Base-by-base conservation (phyloP, 2,329 filamentous ascomycete genomes). In the Fonsecaea erecta region DNA sequence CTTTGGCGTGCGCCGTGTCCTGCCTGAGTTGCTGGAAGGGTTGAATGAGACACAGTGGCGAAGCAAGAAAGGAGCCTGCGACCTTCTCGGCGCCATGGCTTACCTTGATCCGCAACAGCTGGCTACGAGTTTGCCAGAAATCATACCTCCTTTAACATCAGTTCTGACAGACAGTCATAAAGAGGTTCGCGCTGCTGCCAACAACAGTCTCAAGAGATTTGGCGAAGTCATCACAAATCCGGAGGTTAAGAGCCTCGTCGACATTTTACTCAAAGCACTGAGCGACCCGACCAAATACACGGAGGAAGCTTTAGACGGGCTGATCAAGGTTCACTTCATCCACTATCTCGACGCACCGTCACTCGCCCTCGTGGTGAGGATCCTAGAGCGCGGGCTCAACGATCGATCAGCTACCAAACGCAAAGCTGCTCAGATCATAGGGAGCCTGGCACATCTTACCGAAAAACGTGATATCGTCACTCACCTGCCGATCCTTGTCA, bases 281-380 rank as follows among this genome's bases (percentile, higher is more conserved):
- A 99, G 95, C 74, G 95, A 99, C 76, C 93, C 95, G 1, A 99
- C 94, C 0, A 98, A 95, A 76, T 92, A 97, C 79, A 99, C 96
- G 0, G 94, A 99, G 74, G 91, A 96, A 71, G 95, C 95, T 16
- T 83, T 99, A 66, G 94, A 99, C 76, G 84, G 92, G 0, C 85
- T 99, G 64, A 97, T 99, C 82, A 97, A 97, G 80, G 91, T 99
- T n/a, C 93, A 93, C 55, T 99, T 99, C 75, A 89, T 97, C 14
- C 95, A 99, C 79, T 99, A 98, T 75, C 85, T 99, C n/a, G 95
- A 99, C 77, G 92, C 96, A 0, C 95, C 95, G 4, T 99, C 96
- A 1, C 83, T 99, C 72, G 95, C 95, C 21, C 85, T 99, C 60
- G 92, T 99, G 69, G 96, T 95, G 53, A 92, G 95, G 68, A 98